Percentiles rank a stretch among this genome's conserved stretches.
These are phyloP conservation scores for Myriangium duriaei DNA, from an alignment of 2,329 filamentous ascomycete species.

Conservation along the genomic window DNA sequence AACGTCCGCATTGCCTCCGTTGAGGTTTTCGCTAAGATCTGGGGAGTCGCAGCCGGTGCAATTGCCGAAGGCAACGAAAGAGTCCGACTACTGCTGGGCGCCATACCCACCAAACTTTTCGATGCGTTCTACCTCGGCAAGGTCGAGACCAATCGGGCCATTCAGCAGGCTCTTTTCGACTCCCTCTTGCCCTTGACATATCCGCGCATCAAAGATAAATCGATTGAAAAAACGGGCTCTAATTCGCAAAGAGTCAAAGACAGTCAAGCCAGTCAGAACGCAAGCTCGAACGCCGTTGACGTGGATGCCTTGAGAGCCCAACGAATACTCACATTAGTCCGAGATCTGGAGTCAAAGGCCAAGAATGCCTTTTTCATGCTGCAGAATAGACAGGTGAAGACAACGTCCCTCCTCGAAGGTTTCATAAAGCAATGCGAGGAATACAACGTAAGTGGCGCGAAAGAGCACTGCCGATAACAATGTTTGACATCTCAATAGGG, in stretches of 20 bases:
- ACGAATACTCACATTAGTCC: slow-evolving; percentile 69
- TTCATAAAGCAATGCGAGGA: slow-evolving; percentile 76
- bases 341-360: slow-evolving; percentile 62
- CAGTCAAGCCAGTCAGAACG: slow-evolving; percentile 35
- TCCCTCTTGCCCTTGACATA: slow-evolving; percentile 81
- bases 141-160: slow-evolving; percentile 65
- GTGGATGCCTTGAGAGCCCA: slow-evolving; percentile 69
- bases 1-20: slow-evolving; percentile 77
- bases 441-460: slow-evolving; percentile 45
- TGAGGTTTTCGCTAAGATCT: slow-evolving; percentile 70
- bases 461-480: too few relatives aligned
- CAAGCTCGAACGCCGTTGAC: slow-evolving; percentile 38
- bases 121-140: slow-evolving; percentile 87
- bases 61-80: slow-evolving; percentile 71
- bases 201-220: slow-evolving; percentile 51
- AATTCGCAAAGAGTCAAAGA: slow-evolving; percentile 50
- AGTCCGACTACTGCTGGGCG: slow-evolving; percentile 61
- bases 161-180: slow-evolving; percentile 78
- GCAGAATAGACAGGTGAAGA: slow-evolving; percentile 63
- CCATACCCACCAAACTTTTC: slow-evolving; percentile 73
- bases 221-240: slow-evolving; percentile 29
- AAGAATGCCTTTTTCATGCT: slow-evolving; percentile 82
- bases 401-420: slow-evolving; percentile 59
- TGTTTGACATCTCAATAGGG: slow-evolving; percentile 30
- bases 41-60: slow-evolving; percentile 85